Base-by-base conservation (phyloP, 345 rosid species). In the Murraya paniculata region DNA sequence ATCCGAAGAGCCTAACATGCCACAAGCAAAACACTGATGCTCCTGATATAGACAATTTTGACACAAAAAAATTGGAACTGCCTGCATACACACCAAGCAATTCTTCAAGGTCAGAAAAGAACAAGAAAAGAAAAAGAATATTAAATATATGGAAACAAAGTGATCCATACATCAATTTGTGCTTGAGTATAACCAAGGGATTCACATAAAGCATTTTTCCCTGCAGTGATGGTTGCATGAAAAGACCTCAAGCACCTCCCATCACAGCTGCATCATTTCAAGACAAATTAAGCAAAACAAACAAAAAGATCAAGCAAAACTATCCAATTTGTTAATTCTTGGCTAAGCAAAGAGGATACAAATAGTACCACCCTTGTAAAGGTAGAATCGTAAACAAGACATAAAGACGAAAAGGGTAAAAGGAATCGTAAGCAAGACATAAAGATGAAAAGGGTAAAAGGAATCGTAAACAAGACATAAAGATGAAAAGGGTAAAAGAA, bases 1-100 rank as follows among this genome's bases (percentile, higher is more conserved):
- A 73, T 84, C 85, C 33, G 92, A 91, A 36, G 90, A 91, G 36
- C 97, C 95, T 72, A 91, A 74, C 56, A 80, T 73, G 56, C 97
- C 97, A 79, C 97, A 91, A 60, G 85, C 90, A 84, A 79, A 89
- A 83, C 97, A 91, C 58, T 91, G 97, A 77, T 92, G 93, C 79
- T 83, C 85, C 82, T 84, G 71, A 79, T 85, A 78, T 38, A 62
- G 72, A 80, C 95, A 92, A 68, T 89, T 92, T 36, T 85, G 55
- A 78, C 97, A 92, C 72, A 81, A 48, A 81, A 87, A 91, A 5
- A 71, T 58, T 50, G 84, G 82, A 27, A 88, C 71, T 71, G 85
- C 87, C 94, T 92, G 82, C 84, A 86, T 35, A 72, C 57, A 61
- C 76, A 78, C 41, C 13, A 80, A 61, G 56, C 62, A 82, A 53